Conservation (phyloP, 163 green algal genomes). For the Trebouxiophyceae sp. region DNA sequence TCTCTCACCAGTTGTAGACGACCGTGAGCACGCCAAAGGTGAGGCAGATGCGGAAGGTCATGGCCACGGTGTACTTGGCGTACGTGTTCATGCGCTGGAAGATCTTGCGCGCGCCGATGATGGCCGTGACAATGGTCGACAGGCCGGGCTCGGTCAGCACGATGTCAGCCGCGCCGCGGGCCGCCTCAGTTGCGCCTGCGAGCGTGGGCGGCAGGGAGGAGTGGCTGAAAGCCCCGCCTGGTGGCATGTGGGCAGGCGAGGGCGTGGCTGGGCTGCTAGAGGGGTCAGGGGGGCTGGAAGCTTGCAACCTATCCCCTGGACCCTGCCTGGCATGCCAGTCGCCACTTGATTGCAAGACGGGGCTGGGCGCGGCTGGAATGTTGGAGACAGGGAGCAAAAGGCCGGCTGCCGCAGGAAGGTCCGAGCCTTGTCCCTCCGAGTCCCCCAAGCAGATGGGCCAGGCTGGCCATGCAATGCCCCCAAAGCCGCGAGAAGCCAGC, state of each 20-base stretch:
- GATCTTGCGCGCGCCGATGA: constrained; percentile 86
- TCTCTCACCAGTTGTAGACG: constrained; percentile 68
- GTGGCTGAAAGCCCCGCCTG: no score
- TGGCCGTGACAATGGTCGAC: constrained; percentile 74
- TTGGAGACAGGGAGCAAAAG: no score
- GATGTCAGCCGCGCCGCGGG: constrained; percentile 87
- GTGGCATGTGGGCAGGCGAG: no score
- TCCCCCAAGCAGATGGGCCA: background rate
- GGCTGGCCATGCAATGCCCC: background rate
- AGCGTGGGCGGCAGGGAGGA: no score
- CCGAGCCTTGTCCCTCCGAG: background rate
- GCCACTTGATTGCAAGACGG: no score
- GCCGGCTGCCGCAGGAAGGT: no score
- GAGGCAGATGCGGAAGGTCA: constrained; percentile 87
- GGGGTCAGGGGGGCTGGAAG: no score
- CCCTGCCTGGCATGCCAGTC: no score
- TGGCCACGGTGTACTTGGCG: constrained; percentile 79
- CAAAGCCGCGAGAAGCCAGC: background rate
- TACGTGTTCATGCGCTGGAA: constrained; percentile 93
- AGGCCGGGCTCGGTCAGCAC: constrained; percentile 86
- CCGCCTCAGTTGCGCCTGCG: constrained; percentile 80
- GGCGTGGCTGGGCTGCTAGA: no score
- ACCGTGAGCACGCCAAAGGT: constrained; percentile 80
- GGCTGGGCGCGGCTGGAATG: no score
- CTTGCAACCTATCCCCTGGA: no score